Percentiles rank a stretch among this genome's conserved stretches.
phyloP scores from a whole-genome alignment of 495 filamentous ascomycete species.

The Neurospora africana region DNA sequence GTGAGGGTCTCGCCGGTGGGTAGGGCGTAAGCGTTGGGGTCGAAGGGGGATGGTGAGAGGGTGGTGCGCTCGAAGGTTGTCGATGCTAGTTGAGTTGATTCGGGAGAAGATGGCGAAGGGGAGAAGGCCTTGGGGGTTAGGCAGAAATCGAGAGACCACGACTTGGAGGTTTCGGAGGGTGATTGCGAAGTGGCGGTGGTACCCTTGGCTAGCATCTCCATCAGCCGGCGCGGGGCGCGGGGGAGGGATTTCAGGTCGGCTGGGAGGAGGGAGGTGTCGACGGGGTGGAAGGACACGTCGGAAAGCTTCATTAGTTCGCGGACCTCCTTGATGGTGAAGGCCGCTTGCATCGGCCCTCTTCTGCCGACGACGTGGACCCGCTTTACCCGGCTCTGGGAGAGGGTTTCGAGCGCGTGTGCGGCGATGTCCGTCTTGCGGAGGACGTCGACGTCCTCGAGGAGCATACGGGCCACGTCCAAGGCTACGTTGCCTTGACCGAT shows the following conservation, averaged over 20 bases:
- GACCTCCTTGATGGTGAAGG: conserved; percentile 90
- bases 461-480: conserved; percentile 81
- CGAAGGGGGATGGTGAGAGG: conserved; percentile 33
- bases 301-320: conserved; percentile 78
- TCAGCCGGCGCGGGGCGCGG: conserved; percentile 62
- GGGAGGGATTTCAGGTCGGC: conserved; percentile 53
- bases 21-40: conserved; percentile 41
- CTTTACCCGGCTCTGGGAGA: conserved; percentile 65
- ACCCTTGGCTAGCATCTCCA: conserved; percentile 69
- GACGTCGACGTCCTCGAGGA: conserved; percentile 60
- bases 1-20: conserved; percentile 31
- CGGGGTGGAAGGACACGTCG: conserved; percentile 57
- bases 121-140: conserved; percentile 64
- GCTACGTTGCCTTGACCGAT: conserved; percentile 96
- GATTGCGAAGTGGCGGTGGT: conserved; percentile 16
- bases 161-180: conserved; percentile 30
- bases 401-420: conserved; percentile 62
- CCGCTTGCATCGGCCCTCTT: conserved; percentile 80
- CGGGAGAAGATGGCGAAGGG: conserved; percentile 31
- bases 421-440: conserved; percentile 81
- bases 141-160: conserved; percentile 77
- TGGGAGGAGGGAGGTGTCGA: conserved; percentile 55
- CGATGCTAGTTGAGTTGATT: conserved; percentile 34
- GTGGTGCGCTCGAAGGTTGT: conserved; percentile 58
- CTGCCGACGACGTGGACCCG: conserved; percentile 76